Percentiles rank a stretch among this genome's conserved stretches.
phyloP scores from a whole-genome alignment of 2,329 filamentous ascomycete genomes.

The Sporothrix pseudoabietina region DNA sequence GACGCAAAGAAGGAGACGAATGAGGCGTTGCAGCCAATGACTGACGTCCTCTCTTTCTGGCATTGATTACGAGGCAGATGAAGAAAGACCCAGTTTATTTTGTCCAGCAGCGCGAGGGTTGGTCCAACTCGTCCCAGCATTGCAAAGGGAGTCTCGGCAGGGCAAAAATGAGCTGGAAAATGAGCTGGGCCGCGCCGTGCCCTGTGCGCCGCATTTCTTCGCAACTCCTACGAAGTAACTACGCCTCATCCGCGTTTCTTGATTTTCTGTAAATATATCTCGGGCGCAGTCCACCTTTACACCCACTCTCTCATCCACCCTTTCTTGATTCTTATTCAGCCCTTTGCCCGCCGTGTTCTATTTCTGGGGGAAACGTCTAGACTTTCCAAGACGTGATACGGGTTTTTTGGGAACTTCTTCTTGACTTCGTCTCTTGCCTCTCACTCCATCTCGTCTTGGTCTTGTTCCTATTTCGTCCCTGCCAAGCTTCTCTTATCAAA shows the following conservation, averaged over 20 bases:
- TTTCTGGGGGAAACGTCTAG: not conserved
- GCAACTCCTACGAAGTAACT: not conserved
- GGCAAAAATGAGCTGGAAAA: not conserved
- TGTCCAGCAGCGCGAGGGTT: not conserved
- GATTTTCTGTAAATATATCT: not conserved
- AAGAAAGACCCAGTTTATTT: not conserved
- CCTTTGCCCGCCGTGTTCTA: not conserved
- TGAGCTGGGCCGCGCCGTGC: not conserved
- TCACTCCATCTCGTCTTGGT: not conserved
- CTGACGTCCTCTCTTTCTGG: not conserved
- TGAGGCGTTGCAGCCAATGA: not conserved
- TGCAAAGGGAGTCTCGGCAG: not conserved
- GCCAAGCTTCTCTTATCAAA: constrained; percentile 11
- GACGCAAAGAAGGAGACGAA: not conserved
- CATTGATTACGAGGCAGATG: not conserved
- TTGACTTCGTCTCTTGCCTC: not conserved
- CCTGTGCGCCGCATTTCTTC: not conserved
- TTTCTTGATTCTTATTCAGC: too few species aligned
- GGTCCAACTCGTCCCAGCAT: not conserved
- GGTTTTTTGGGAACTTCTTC: not conserved
- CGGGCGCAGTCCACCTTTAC: not conserved
- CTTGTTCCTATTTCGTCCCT: not conserved
- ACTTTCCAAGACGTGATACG: not conserved
- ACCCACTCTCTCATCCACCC: not conserved
- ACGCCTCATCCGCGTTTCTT: not conserved